Evolutionary conservation across 805 yeast genomes (phyloP).

Genomic region (Metschnikowia vanudenii): DNA sequence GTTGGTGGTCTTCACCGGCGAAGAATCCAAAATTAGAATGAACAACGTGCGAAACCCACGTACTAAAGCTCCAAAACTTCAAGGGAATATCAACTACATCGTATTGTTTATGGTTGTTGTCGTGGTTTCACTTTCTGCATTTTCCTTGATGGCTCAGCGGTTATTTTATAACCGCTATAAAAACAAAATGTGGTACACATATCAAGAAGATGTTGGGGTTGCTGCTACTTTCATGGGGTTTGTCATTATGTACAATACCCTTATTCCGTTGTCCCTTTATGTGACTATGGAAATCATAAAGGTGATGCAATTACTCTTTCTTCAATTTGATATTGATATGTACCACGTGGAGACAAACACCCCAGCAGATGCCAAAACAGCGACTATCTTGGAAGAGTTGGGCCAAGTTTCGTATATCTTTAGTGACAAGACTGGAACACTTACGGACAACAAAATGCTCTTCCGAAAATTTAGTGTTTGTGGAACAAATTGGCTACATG

Average conservation of each 20-base stretch:
- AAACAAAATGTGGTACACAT: slow-evolving; percentile 67
- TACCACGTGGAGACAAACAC: slow-evolving; percentile 81
- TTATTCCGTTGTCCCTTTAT: slow-evolving; percentile 90
- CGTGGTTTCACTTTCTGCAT: slow-evolving; percentile 70
- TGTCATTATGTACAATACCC: slow-evolving; percentile 94
- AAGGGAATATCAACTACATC: slow-evolving; percentile 74
- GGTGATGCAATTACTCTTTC: slow-evolving; percentile 73
- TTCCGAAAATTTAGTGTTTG: slow-evolving; percentile 85
- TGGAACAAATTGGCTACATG: slow-evolving; percentile 90
- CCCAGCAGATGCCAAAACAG: slow-evolving; percentile 92
- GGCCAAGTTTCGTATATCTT: slow-evolving; percentile 96
- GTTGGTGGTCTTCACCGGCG: slow-evolving; percentile 88
- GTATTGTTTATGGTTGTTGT: slow-evolving; percentile 85
- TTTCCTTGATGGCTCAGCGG: slow-evolving; percentile 79
- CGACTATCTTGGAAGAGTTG: slow-evolving; percentile 90
- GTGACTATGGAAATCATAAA: slow-evolving; percentile 97
- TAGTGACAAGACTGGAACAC: slow-evolving; percentile 96
- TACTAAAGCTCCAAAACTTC: slow-evolving; percentile 90
- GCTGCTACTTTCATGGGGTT: slow-evolving; percentile 94
- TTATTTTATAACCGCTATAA: slow-evolving; percentile 43
- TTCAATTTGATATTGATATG: slow-evolving; percentile 94
- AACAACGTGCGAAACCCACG: slow-evolving; percentile 89
- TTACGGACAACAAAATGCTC: slow-evolving; percentile 92
- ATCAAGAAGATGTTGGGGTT: slow-evolving; percentile 70
- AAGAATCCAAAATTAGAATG: slow-evolving; percentile 93